phyloP scores from a whole-genome alignment of 2,329 filamentous ascomycete genomes.

The Alternaria viburni region DNA sequence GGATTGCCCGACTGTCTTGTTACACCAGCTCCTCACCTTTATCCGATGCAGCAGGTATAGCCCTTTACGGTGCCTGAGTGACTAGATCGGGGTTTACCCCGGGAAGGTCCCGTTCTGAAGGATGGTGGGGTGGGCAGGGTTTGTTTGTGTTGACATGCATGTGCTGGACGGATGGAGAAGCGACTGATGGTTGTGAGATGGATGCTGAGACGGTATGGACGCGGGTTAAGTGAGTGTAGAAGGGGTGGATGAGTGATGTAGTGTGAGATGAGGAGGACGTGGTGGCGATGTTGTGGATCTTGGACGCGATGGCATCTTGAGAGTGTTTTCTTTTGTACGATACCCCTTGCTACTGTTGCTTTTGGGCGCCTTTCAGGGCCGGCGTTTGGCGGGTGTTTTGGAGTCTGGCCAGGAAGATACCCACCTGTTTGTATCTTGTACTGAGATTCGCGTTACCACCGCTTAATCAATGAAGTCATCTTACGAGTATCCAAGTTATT shows the following conservation, averaged over 20 bases:
- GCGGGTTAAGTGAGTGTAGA: background rate
- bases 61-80: constrained; percentile 7
- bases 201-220: background rate
- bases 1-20: background rate
- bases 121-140: background rate
- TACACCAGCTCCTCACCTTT: background rate
- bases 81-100: background rate
- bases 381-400: background rate
- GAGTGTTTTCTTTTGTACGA: background rate
- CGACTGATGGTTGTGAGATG: background rate
- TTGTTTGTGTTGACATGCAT: background rate
- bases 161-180: background rate
- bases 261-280: background rate
- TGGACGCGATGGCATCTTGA: background rate
- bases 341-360: background rate
- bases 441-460: background rate
- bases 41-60: constrained; percentile 13
- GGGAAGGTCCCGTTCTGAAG: constrained; percentile 2
- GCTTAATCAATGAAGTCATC: background rate
- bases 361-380: background rate
- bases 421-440: background rate
- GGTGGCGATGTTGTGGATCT: background rate
- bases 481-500: background rate
- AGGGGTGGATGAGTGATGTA: background rate
- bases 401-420: background rate